Percentiles rank a stretch among this genome's conserved stretches.
phyloP scores from a whole-genome alignment of 805 yeast species.

The Wickerhamiella sergipiensis region DNA sequence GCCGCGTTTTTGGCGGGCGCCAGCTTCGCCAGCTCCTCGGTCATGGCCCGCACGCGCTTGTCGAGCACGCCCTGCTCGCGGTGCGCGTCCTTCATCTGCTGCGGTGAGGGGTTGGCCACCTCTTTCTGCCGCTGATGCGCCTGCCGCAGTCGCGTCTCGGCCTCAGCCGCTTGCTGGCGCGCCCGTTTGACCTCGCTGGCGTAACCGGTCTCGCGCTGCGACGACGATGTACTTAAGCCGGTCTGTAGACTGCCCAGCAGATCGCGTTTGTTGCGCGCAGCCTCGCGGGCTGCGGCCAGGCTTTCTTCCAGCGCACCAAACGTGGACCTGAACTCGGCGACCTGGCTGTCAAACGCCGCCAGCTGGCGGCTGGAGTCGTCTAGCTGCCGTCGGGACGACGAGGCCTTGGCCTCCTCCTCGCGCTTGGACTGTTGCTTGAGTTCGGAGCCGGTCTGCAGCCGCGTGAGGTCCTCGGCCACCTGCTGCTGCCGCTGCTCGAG shows the following conservation, averaged over 20 bases:
- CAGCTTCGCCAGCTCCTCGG: not conserved
- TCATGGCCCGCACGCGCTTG: not conserved
- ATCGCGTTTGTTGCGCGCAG: constrained; percentile 6
- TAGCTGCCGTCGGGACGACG: constrained; percentile 23
- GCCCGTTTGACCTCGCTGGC: constrained; percentile 13
- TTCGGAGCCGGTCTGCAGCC: constrained; percentile 3
- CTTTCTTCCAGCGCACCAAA: constrained; percentile 2
- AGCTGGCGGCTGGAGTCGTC: constrained; percentile 25
- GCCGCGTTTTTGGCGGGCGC: no score
- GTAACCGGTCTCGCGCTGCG: constrained; percentile 17
- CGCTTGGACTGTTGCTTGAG: not conserved
- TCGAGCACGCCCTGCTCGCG: not conserved
- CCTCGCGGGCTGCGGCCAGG: constrained; percentile 1
- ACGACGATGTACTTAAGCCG: constrained; percentile 14
- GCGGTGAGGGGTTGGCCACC: not conserved
- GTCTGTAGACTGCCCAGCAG: constrained; percentile 14
- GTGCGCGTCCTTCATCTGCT: no score
- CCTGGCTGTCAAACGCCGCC: constrained; percentile 5
- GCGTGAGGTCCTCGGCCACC: constrained; percentile 1
- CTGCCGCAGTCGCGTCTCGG: not conserved
- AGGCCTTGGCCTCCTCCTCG: not conserved
- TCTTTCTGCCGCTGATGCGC: not conserved
- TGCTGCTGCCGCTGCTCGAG: constrained; percentile 1
- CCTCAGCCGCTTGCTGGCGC: constrained; percentile 8
- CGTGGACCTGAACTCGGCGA: constrained; percentile 1